Base-by-base conservation (phyloP, 129 eudicot genomes). In the Saposhnikovia divaricata region DNA sequence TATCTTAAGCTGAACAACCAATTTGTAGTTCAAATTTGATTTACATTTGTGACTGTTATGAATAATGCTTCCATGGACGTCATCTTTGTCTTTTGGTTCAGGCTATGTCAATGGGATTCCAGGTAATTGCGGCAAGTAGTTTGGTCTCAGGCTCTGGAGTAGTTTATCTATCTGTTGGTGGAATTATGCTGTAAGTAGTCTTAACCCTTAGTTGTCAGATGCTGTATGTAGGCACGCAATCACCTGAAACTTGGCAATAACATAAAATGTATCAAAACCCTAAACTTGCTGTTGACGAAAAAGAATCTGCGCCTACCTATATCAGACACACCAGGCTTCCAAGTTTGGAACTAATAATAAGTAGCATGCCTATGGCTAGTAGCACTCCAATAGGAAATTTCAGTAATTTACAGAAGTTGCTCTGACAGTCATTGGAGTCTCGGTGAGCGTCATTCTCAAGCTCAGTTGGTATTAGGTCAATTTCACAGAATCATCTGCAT, bases 151-250 rank as follows among this genome's bases (percentile, higher is more conserved):
- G 86, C 63, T 80, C 85, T 75, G 83, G 72, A 79, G 88, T 82
- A 77, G 74, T 88, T 77, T 90, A 86, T 83, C 96, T 93, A 34
- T 93, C 98, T 81, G 92, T 93, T 76, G 98, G 98, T 75, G 93
- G 98, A 45, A 85, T 89, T 77, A 85, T 93, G 77, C 80, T 93
- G 98, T 93, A 79, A 90, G 98, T 90, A 80, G 76, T 68, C 78
- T 43, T 23, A 21, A 39, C 4, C 76, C 48, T 44, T 73, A 12
- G 8, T 73, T 37, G 53, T 73, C 31, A 44, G 80, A 85, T 90
- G 72, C 81, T 93, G 91, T 89, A 77, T 87, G 96, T 90, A 78
- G 78, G 66, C 66, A 57, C 28, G 48, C 77, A 74, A 78, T 68
- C 74, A 69, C 89, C 80, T 82, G 15, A 82, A 53, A 72, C 72